Conservation (phyloP, 2,329 filamentous ascomycete species). For the Capronia coronata region DNA sequence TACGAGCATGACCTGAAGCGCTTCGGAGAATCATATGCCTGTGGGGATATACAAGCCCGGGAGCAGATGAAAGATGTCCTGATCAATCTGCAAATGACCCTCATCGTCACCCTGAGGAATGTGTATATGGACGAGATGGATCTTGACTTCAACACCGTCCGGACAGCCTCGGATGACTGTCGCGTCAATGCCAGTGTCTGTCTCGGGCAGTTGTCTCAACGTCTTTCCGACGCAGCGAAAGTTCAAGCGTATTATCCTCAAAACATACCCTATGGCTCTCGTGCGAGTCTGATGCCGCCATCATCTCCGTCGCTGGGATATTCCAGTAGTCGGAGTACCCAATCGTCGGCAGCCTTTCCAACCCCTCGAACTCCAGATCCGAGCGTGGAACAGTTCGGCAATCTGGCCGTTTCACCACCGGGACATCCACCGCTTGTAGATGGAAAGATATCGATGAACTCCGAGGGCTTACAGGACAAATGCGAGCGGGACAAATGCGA, state of each 20-base stretch:
- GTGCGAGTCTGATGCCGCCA: constrained; percentile 11
- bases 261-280: constrained; percentile 6
- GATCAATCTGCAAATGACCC: constrained; percentile 34
- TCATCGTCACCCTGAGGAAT: constrained; percentile 33
- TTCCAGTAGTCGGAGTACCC: constrained; percentile 24
- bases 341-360: constrained; percentile 17
- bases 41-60: constrained; percentile 35
- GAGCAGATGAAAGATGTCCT: constrained; percentile 38
- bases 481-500: constrained; percentile 5
- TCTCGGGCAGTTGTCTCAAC: constrained; percentile 34
- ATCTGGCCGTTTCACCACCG: constrained; percentile 9
- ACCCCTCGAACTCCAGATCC: constrained; percentile 13
- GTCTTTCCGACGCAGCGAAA: constrained; percentile 26
- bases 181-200: constrained; percentile 34
- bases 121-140: constrained; percentile 31
- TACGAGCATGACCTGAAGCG: constrained; percentile 34
- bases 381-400: constrained; percentile 13
- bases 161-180: constrained; percentile 34
- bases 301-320: constrained; percentile 21
- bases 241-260: constrained; percentile 18
- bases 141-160: constrained; percentile 32
- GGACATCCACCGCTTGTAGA: constrained; percentile 4
- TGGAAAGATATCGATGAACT: constrained; percentile 12
- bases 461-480: constrained; percentile 10
- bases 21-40: constrained; percentile 34